A percentile compares a stretch with the other conserved stretches of the same genome.
These are phyloP conservation scores for Plectosphaerella cucumerina DNA, from an alignment of 2,329 filamentous ascomycete species.

Conservation along the genomic window DNA sequence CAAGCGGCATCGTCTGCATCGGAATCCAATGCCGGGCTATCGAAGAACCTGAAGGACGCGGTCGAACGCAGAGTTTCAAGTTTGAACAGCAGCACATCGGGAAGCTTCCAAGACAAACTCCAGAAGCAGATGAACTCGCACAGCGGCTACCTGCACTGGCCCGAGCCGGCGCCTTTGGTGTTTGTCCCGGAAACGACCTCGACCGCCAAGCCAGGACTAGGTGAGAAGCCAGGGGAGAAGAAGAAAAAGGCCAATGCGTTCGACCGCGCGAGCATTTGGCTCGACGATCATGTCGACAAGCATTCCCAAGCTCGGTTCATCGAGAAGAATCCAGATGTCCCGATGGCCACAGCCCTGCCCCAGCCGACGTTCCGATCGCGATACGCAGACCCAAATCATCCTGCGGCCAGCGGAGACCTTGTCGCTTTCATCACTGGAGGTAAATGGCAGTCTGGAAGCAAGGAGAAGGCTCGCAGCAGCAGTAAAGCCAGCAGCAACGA, in stretches of 20 bases:
- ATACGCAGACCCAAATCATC: conserved; percentile 21
- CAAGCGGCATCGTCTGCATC: neutral
- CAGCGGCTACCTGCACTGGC: conserved; percentile 35
- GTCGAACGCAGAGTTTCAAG: neutral
- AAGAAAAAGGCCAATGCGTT: conserved; percentile 7
- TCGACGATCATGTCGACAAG: conserved; percentile 15
- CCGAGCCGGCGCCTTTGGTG: conserved; percentile 42
- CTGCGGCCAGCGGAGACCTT: conserved; percentile 18
- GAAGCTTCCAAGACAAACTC: neutral
- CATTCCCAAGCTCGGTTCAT: conserved; percentile 16
- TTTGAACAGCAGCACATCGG: neutral
- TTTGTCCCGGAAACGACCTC: conserved; percentile 38
- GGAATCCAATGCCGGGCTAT: neutral
- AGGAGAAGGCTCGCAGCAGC: neutral
- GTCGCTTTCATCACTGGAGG: conserved; percentile 20
- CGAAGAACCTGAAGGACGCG: neutral
- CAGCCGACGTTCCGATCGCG: conserved; percentile 18
- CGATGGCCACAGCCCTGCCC: conserved; percentile 14
- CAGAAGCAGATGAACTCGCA: conserved; percentile 5
- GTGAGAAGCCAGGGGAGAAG: conserved; percentile 12
- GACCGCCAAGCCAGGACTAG: conserved; percentile 8
- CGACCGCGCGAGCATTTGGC: conserved; percentile 14
- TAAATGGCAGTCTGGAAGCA: neutral
- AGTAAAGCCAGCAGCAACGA: neutral
- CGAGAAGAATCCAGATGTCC: conserved; percentile 10